Conservation (phyloP, 2,329 filamentous ascomycete species). For the Plectosphaerella sp. region DNA sequence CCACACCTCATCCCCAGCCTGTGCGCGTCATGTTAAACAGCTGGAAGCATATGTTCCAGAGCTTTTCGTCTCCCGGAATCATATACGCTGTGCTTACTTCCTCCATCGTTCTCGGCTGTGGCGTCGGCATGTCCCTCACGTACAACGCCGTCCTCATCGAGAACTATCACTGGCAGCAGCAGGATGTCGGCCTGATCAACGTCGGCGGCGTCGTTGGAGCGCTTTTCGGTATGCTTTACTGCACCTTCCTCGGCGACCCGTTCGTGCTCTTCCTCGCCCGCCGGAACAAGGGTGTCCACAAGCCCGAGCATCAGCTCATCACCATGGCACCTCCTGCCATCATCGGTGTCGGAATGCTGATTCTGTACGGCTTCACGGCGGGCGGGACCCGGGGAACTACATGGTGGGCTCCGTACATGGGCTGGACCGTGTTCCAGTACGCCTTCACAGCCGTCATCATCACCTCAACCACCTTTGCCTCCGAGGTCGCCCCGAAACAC, state of each 20-base stretch:
- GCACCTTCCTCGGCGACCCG: slow-evolving; percentile 12
- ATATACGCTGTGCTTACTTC: slow-evolving; percentile 29
- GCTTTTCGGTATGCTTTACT: slow-evolving; percentile 22
- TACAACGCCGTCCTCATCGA: slow-evolving; percentile 28
- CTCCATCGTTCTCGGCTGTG: slow-evolving; percentile 29
- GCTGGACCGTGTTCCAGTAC: slow-evolving; percentile 20
- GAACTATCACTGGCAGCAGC: slow-evolving; percentile 24
- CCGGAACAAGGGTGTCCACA: slow-evolving; percentile 15
- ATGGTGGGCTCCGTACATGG: slow-evolving; percentile 19
- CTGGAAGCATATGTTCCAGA: slow-evolving; percentile 13
- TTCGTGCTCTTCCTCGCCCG: slow-evolving; percentile 13
- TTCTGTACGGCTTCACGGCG: slow-evolving; percentile 13
- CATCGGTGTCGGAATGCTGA: slow-evolving; percentile 12
- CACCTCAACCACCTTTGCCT: slow-evolving; percentile 25
- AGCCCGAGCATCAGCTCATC: slow-evolving; percentile 14
- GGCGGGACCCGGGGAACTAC: not conserved
- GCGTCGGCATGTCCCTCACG: slow-evolving; percentile 30
- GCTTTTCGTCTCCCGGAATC: slow-evolving; percentile 27
- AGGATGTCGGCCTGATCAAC: slow-evolving; percentile 39
- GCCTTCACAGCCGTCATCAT: slow-evolving; percentile 21
- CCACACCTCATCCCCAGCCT: slow-evolving; percentile 10
- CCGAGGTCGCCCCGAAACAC: slow-evolving; percentile 26
- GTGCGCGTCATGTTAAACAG: slow-evolving; percentile 8
- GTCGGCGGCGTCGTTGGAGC: slow-evolving; percentile 39
- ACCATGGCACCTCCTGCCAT: slow-evolving; percentile 11